Evolutionary conservation across 305 asterid species (phyloP), one percentile per base, ranked within the genome.

Genomic region (Euphrasia arctica): DNA sequence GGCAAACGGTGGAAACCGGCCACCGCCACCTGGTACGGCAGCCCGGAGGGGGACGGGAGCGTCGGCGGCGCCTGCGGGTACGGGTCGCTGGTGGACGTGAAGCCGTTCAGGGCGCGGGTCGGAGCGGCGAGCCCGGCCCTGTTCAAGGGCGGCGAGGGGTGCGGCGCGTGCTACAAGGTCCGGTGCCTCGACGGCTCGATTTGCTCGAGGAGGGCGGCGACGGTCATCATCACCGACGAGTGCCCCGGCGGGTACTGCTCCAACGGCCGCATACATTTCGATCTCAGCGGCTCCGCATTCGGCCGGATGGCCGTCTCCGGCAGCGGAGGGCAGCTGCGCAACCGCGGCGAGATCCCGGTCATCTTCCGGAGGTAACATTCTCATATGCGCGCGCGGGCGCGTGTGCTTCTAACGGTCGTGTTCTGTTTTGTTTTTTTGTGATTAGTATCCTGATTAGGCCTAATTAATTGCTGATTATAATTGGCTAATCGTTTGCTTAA

Each of bases 211-310:
- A 72, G 95, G 75, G 97, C 98, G 2, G 98, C 82, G 32, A 92
- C 97, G 0, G 97, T 92, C 14, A 87, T 92, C 32, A 85, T 92
- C 7, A 92, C 98, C 34, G 98, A 92, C 65, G 97, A 92, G 74
- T 87, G 97, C 66, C 98, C 98, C 54, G 96, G 96, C 31, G 95
- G 95, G 0, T 86, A 83, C 64, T 87, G 98, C 67, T 79, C 93
- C 5, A 74, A 76, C 7, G 91, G 79, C 3, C 78, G 84, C 14
- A 69, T 79, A 49, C 98, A 89, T 60, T 89, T 92, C 10, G 98
- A 92, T 66, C 97, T 92, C 65, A 84, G 98, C 64, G 98, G 98
- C 52, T 95, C 98, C 51, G 98, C 97, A n/a, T 92, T 89, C 56
- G 85, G 97, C 41, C 85, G 95, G 8, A 81, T 92, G 93, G 98